These are phyloP conservation scores for Ochetophila trinervis DNA, from an alignment of 306 rosid genomes.

Conservation along the genomic window DNA sequence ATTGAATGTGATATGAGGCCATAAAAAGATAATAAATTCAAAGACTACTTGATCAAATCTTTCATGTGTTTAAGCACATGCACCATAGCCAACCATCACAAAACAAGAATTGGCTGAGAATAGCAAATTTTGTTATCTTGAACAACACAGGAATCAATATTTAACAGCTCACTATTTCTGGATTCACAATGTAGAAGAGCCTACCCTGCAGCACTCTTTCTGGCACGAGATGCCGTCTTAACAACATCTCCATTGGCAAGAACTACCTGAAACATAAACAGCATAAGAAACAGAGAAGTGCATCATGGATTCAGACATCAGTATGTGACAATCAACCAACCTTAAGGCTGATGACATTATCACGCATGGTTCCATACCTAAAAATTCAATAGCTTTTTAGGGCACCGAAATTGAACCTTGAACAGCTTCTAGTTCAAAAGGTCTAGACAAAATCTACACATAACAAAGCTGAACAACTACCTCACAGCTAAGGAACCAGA, in stretches of 20 bases:
- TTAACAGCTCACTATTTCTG: too few species aligned
- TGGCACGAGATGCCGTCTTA: slow-evolving; percentile 94
- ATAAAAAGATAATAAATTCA: background rate
- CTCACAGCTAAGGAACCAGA: slow-evolving; percentile 97
- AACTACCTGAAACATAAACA: slow-evolving; percentile 59
- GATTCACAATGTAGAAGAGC: slow-evolving; percentile 9
- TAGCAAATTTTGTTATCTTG: too few species aligned
- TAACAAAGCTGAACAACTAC: slow-evolving; percentile 32
- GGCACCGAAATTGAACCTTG: slow-evolving; percentile 5
- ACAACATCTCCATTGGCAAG: slow-evolving; percentile 91
- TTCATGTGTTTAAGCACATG: too few species aligned
- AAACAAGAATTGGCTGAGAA: too few species aligned
- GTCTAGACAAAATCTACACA: background rate
- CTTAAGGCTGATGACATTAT: slow-evolving; percentile 72
- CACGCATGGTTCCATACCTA: slow-evolving; percentile 99
- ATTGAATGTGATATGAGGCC: background rate
- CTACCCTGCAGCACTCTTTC: slow-evolving; percentile 97
- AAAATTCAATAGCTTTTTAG: slow-evolving; percentile 20
- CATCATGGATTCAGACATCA: slow-evolving; percentile 16
- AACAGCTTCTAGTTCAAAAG: slow-evolving; percentile 2
- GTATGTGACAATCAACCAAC: slow-evolving; percentile 25
- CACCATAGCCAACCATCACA: too few species aligned
- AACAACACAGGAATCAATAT: too few species aligned
- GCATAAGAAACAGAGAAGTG: slow-evolving; percentile 25
- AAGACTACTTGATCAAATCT: background rate